Base-by-base conservation (phyloP, 1,284 basidiomycete genomes). In the Sporisorium scitamineum region DNA sequence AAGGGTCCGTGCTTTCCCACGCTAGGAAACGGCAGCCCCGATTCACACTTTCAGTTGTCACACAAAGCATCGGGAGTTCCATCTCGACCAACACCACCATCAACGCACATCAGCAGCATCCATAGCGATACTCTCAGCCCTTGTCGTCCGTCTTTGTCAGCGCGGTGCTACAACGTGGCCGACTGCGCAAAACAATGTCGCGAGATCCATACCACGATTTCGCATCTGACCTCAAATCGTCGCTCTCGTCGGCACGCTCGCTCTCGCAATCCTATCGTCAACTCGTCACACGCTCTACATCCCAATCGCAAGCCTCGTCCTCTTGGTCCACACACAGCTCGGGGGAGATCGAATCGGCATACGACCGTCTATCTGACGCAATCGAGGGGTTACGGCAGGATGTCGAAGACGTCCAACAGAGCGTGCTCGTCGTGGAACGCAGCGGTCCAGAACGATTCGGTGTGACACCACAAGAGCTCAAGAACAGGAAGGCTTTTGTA, bases 141-240 rank as follows among this genome's bases (percentile, higher is more conserved):
- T n/a, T n/a, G n/a, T n/a, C n/a, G n/a, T n/a, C n/a, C n/a, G n/a
- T n/a, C 27, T 31, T n/a, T 20, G n/a, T 20, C 39, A 42, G 20
- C 39, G 6, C 6, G 8, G 39, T 9, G 14, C 37, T 18, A 18
- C 37, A 39, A 5, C 8, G 37, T n/a, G 14, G n/a, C n/a, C 37
- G 37, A 31, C 24, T 34, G 13, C 31, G 16, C 29, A 5, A 31
- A 14, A 54, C 14, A 6, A 85, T 85, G 82, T 73, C 82, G 2
- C 54, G 72, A 32, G 83, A 85, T 67, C 82, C 83, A 18, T 85
- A 83, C 45, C 81, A 83, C 61, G 82, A 76, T 37, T 84, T 81
- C 54, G 82, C 79, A 5, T 66, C 73, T 14, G 81, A 84, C 48
- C 77, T 85, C n/a, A 66, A 71, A 47, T 41, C 55, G 41, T 77